phyloP scores from a whole-genome alignment of 2,329 filamentous ascomycete species.

The Botrytis cinerea region DNA sequence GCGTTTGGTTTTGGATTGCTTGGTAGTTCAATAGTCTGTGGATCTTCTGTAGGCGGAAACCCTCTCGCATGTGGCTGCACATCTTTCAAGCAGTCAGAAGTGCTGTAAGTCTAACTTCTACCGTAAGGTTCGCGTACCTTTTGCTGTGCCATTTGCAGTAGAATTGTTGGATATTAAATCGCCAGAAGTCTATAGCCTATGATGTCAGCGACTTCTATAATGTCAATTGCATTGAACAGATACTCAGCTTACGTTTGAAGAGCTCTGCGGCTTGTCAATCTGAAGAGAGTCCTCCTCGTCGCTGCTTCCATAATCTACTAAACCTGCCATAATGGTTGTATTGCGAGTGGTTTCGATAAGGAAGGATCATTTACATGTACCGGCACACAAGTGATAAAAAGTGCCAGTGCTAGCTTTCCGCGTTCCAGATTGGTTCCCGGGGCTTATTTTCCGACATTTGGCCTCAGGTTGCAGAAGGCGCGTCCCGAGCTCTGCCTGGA shows the following conservation, averaged over 20 bases:
- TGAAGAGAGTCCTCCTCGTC: conserved; percentile 42
- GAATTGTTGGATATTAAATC: conserved; percentile 25
- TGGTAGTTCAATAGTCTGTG: conserved; percentile 8
- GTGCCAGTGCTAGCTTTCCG: background rate
- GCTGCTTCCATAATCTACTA: conserved; percentile 46
- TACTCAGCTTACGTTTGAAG: conserved; percentile 31
- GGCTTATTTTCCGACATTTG: conserved; percentile 14
- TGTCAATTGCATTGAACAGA: background rate
- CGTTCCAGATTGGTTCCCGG: background rate
- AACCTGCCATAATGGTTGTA: conserved; percentile 37
- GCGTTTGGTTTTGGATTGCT: conserved; percentile 26
- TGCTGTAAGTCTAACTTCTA: conserved; percentile 1
- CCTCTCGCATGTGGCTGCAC: conserved; percentile 25
- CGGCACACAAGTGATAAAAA: background rate
- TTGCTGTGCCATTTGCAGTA: conserved; percentile 29
- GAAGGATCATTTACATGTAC: background rate
- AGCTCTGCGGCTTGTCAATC: conserved; percentile 26
- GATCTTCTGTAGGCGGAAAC: background rate
- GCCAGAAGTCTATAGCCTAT: conserved; percentile 31
- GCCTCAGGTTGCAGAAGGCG: conserved; percentile 21
- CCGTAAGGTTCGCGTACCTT: conserved; percentile 28
- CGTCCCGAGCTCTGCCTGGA: conserved; percentile 26
- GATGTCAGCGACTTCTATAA: conserved; percentile 31
- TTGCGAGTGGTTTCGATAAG: background rate
- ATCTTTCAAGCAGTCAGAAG: conserved; percentile 30